Conservation (phyloP, 2,329 filamentous ascomycete genomes). For the Penicillium sp. region DNA sequence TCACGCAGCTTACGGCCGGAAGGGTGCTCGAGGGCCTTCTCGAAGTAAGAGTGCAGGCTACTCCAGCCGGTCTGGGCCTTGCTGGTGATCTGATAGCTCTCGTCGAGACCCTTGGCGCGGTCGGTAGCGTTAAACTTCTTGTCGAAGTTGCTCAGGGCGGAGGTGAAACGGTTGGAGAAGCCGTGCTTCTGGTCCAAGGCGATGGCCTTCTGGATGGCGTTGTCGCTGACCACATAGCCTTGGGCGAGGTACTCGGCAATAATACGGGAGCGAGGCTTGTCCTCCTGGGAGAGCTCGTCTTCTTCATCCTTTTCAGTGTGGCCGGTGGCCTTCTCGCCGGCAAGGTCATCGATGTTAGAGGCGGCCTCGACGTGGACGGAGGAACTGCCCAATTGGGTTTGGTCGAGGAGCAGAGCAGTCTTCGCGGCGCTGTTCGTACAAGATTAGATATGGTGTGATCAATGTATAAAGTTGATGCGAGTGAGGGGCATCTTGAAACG, state of each 20-base stretch:
- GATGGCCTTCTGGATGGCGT: conserved; percentile 77
- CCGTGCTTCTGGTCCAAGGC: conserved; percentile 87
- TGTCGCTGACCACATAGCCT: conserved; percentile 79
- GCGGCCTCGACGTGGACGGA: conserved; percentile 76
- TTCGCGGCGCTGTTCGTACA: conserved; percentile 65
- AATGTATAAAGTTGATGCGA: not conserved
- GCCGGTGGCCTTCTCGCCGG: conserved; percentile 58
- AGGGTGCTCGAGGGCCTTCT: conserved; percentile 83
- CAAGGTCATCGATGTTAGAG: conserved; percentile 62
- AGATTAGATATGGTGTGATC: conserved; percentile 5
- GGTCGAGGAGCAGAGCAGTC: conserved; percentile 93
- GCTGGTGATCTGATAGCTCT: conserved; percentile 76
- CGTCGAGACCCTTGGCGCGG: conserved; percentile 78
- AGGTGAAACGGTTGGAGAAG: conserved; percentile 75
- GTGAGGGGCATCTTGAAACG: conserved; percentile 10
- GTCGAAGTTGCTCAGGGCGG: conserved; percentile 74
- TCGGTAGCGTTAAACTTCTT: conserved; percentile 83
- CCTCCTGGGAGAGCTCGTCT: conserved; percentile 83
- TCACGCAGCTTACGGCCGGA: conserved; percentile 82
- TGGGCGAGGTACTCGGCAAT: conserved; percentile 95
- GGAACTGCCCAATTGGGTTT: conserved; percentile 80
- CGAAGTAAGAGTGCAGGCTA: conserved; percentile 83
- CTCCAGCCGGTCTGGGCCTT: conserved; percentile 66
- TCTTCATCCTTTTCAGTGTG: conserved; percentile 53
- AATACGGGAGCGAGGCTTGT: conserved; percentile 93